Evolutionary conservation across 176 grass and related monocot species (phyloP).

Genomic region (Triticum monococcum): DNA sequence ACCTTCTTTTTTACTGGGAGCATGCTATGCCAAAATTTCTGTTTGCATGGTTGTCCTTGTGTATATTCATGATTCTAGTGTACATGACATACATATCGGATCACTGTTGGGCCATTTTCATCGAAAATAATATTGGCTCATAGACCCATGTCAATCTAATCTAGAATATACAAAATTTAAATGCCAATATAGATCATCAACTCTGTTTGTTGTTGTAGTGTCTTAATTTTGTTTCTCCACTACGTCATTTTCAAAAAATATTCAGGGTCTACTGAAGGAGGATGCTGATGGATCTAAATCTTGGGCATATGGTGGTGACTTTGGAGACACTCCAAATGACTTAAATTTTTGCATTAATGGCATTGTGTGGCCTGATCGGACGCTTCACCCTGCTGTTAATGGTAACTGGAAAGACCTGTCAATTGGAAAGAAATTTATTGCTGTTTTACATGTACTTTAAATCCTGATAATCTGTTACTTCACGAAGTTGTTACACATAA

Average conservation of each 20-base stretch:
- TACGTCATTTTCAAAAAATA: neutral
- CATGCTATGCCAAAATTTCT: neutral
- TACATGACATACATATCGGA: neutral
- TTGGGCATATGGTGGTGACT: slow-evolving; percentile 97
- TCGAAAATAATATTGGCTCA: neutral
- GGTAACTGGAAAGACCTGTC: slow-evolving; percentile 44
- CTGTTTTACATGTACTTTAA: neutral
- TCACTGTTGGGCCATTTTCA: neutral
- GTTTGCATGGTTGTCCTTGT: neutral
- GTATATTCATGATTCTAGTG: neutral
- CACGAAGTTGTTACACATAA: neutral
- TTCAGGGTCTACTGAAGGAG: slow-evolving; percentile 82
- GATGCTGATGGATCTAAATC: slow-evolving; percentile 62
- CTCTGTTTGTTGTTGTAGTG: neutral
- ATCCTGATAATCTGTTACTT: neutral
- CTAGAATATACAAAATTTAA: neutral
- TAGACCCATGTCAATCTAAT: neutral
- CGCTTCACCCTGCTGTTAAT: slow-evolving; percentile 83
- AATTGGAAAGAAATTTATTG: neutral
- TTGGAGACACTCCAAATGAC: slow-evolving; percentile 90
- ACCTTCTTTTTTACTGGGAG: neutral
- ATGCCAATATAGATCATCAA: neutral
- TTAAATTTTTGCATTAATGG: slow-evolving; percentile 95
- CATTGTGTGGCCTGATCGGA: slow-evolving; percentile 91
- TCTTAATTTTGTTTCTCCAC: slow-evolving; percentile 1